phyloP scores from a whole-genome alignment of 1,284 basidiomycete genomes.

The Rhodotorula mucilaginosa region DNA sequence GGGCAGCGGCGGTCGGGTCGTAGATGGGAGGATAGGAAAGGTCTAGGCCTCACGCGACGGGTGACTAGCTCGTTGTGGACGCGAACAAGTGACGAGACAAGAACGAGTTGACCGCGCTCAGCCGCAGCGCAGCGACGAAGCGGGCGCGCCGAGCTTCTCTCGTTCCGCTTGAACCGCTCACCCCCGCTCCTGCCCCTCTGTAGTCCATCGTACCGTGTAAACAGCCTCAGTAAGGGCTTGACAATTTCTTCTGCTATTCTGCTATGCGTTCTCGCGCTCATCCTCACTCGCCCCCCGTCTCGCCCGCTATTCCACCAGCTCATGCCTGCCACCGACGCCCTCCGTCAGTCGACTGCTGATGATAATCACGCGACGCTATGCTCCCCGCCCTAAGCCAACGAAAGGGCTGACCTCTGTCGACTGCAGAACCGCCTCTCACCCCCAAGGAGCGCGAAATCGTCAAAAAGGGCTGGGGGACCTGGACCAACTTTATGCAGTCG shows the following conservation, averaged over 20 bases:
- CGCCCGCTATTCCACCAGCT: too few species aligned
- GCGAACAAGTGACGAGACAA: slow-evolving; percentile 3
- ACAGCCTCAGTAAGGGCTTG: too few species aligned
- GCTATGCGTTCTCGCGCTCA: too few species aligned
- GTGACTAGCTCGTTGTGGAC: slow-evolving; percentile 7
- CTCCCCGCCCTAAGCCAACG: too few species aligned
- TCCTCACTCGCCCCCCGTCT: too few species aligned
- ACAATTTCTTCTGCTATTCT: too few species aligned
- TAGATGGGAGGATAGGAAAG: neutral
- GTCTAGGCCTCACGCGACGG: neutral
- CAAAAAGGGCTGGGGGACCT: neutral
- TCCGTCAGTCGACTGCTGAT: too few species aligned
- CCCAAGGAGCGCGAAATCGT: neutral
- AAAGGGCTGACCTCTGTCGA: neutral
- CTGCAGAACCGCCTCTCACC: neutral
- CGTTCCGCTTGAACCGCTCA: neutral
- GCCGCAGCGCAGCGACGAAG: neutral
- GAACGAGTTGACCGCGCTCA: neutral
- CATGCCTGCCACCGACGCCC: too few species aligned
- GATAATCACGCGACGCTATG: too few species aligned
- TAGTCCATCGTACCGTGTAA: too few species aligned
- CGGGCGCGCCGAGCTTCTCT: neutral
- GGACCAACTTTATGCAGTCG: neutral
- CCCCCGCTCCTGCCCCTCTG: too few species aligned
- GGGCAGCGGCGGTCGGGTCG: neutral